Conservation (phyloP, 768 basidiomycete species). For the Agaricus blazei region DNA sequence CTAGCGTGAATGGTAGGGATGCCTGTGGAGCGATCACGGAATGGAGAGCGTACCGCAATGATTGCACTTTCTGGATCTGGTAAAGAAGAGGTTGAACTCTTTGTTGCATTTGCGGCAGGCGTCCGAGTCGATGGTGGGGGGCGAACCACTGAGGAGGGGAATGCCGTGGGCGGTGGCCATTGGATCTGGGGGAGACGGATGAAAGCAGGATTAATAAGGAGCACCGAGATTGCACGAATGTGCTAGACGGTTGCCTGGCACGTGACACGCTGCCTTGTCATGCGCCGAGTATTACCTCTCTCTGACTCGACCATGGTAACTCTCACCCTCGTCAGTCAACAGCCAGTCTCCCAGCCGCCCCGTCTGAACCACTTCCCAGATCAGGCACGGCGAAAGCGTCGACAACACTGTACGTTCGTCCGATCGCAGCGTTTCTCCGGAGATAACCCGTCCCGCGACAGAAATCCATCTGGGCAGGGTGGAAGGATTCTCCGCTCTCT, state of each 20-base stretch:
- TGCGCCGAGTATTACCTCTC: too few relatives aligned
- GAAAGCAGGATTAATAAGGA: not conserved
- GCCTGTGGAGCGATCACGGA: not conserved
- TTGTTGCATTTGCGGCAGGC: constrained; percentile 68
- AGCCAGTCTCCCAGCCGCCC: constrained; percentile 15
- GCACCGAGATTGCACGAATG: not conserved
- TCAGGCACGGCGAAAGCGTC: constrained; percentile 66
- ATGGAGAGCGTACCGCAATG: constrained; percentile 58
- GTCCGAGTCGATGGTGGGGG: constrained; percentile 31
- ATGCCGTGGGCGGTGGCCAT: constrained; percentile 38
- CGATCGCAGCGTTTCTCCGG: not conserved
- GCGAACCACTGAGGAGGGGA: constrained; percentile 68
- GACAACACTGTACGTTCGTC: constrained; percentile 52
- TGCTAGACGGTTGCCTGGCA: constrained; percentile 1
- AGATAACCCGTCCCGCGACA: constrained; percentile 12
- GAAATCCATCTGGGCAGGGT: constrained; percentile 64
- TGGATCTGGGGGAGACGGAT: not conserved
- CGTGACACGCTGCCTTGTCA: not conserved
- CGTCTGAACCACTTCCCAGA: constrained; percentile 30
- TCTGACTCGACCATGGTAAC: constrained; percentile 11
- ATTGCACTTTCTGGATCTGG: constrained; percentile 60
- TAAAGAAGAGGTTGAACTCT: constrained; percentile 66
- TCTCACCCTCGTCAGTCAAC: too few relatives aligned
- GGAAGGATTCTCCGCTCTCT: constrained; percentile 72
- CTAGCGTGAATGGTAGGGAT: constrained; percentile 26